Percentiles rank a stretch among this genome's conserved stretches.
Evolutionary conservation across 192 early-diverging fungal genomes (phyloP).

Genomic region (Physocladia obscura): DNA sequence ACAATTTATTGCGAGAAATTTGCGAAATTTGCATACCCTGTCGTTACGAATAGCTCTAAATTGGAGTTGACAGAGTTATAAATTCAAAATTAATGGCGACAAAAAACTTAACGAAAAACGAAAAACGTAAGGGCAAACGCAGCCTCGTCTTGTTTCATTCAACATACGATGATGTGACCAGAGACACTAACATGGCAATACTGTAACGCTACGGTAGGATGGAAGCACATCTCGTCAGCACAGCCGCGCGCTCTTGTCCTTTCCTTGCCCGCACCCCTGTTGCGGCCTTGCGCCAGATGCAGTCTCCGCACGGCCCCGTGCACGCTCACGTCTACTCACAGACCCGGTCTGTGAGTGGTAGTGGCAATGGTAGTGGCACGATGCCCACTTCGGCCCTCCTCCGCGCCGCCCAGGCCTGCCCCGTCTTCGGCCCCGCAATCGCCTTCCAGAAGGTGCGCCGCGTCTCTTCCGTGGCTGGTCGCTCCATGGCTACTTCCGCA

Average conservation of each 20-base stretch:
- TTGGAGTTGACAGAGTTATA: no score
- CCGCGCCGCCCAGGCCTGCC: constrained; percentile 67
- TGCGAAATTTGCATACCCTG: no score
- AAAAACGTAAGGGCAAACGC: no score
- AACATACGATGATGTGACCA: no score
- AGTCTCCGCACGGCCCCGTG: constrained; percentile 19
- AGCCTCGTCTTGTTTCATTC: no score
- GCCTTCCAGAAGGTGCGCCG: constrained; percentile 52
- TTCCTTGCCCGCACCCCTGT: constrained; percentile 74
- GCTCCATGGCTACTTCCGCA: not conserved
- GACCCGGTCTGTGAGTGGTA: not conserved
- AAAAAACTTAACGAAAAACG: no score
- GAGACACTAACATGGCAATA: no score
- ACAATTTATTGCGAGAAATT: no score
- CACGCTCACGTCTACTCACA: constrained; percentile 13
- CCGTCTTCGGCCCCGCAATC: constrained; percentile 78
- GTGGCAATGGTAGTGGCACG: not conserved
- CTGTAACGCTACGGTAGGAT: no score
- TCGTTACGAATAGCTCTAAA: no score
- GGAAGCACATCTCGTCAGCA: constrained; percentile 21
- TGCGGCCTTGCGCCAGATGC: constrained; percentile 65
- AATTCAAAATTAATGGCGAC: no score
- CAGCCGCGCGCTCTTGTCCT: constrained; percentile 56
- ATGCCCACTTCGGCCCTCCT: constrained; percentile 42
- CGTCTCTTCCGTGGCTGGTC: not conserved